Evolutionary conservation across 2,329 filamentous ascomycete species (phyloP), one percentile per base, ranked within the genome.

Genomic region (Aspergillus hiratsukae): DNA sequence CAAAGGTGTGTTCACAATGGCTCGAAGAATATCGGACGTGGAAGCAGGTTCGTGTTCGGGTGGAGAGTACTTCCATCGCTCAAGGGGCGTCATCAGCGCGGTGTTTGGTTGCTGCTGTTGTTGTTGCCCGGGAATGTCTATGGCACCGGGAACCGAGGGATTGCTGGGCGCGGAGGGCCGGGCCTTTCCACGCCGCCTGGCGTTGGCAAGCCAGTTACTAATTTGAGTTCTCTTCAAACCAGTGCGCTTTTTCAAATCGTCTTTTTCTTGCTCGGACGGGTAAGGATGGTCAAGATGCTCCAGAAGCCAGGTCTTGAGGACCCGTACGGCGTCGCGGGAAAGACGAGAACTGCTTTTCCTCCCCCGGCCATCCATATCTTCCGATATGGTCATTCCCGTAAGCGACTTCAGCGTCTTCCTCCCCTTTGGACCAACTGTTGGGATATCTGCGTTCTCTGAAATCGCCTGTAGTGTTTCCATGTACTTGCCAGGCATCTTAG

Each of bases 181-280:
- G 54, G 88, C 85, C 76, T 96, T 96, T 65, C 89, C 87, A 60
- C 91, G 83, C 55, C 91, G 85, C 46, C 91, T 86, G 56, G 91
- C 91, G 72, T 96, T 96, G 57, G 91, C 91, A 49, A 96, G 84
- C 91, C 91, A 96, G 70, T 95, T 96, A 10, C 87, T 87, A 64
- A 96, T 93, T 68, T 97, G 92, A 14, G 82, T 88, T 66, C 90
- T 85, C 70, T 85, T 91, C 43, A 97, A 80, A 7, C 91, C 90
- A 0, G 91, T 96, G 64, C 88, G 83, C 49, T 83, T 81, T 72
- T 91, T 88, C 27, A 97, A 79, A 59, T 85, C 82, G 62, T 91
- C 88, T 68, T 93, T 95, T 69, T 96, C 90, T 57, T 91, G 86
- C 46, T 96, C 91, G 35, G 85, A 92, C 4, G 92, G 91, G 69